These are phyloP conservation scores for Phascolomyces articulosus DNA, from an alignment of 371 early-diverging fungal species.

Conservation along the genomic window DNA sequence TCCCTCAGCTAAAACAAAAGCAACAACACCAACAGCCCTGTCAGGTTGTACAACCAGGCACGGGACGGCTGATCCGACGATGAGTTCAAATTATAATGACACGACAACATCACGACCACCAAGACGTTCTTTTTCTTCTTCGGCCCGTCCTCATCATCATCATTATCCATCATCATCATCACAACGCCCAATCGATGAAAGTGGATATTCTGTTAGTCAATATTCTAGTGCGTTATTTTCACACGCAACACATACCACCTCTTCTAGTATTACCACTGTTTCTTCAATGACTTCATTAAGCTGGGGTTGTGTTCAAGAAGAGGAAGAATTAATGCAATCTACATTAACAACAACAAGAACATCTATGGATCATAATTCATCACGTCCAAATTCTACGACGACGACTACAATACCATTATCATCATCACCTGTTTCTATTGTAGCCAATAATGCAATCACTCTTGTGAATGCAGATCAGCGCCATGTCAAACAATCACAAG, in stretches of 20 bases:
- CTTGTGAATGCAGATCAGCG: background rate
- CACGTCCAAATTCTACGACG: background rate
- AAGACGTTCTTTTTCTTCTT: background rate
- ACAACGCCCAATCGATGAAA: background rate
- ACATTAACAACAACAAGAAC: background rate
- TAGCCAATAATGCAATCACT: background rate
- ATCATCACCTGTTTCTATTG: too few species aligned
- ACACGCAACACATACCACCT: background rate
- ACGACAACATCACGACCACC: constrained; percentile 14
- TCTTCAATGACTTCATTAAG: background rate
- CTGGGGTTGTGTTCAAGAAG: background rate
- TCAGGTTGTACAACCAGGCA: constrained; percentile 24
- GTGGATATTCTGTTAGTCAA: constrained; percentile 13
- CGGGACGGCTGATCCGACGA: constrained; percentile 22
- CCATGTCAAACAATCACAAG: background rate
- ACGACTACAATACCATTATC: background rate
- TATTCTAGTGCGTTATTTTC: background rate
- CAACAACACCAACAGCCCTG: too few species aligned
- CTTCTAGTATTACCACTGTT: background rate
- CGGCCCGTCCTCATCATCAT: background rate
- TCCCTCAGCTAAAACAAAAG: too few species aligned
- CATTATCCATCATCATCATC: background rate
- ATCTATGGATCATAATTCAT: too few species aligned
- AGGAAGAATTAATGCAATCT: background rate
- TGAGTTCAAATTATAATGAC: constrained; percentile 16